Evolutionary conservation across 108 stramenopile genomes (phyloP), one percentile per base, ranked within the genome.

Genomic region (Skeletonema marinoi): DNA sequence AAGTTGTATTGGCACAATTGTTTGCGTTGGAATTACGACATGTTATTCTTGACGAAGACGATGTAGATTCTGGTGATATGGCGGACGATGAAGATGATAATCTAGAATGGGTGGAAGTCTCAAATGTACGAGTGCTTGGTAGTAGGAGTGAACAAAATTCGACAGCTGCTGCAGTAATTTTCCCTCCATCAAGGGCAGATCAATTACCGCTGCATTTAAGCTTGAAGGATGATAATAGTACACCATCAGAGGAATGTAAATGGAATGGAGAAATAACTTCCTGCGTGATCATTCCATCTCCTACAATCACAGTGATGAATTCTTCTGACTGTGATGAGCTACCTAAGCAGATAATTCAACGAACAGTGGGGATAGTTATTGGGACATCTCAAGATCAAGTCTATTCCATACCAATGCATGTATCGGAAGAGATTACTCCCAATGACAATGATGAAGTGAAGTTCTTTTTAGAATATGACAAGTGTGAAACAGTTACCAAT

Each of bases 101-200:
- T 33, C 50, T 75, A 16, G 81, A 82, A 72, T 82, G 81, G 81
- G 58, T 75, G 6, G 81, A 82, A 74, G 73, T 81, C 1, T 81
- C 80, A 8, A n/a, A 70, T 46, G 41, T 4, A 42, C 44, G 69
- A 35, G 46, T 71, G 7, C 36, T 51, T 38, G 25, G 6, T 31
- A 60, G 38, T 11, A 19, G 36, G 32, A 12, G 25, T 73, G 44
- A 29, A 48, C 19, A 11, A 60, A 31, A 25, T 39, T 36, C 10
- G 5, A 33, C 3, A 7, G 21, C 35, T 39, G 46, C 68, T 29
- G 39, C 74, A 17, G 65, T 75, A 7, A 66, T 81, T 25, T 81
- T 81, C 50, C 80, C 80, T 48, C 68, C 78, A 5, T 54, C 62
- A 29, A 13, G 16, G 50, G 72, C 71, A 6, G 72, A 80, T 31